phyloP scores from a whole-genome alignment of 208 protist genomes.

The Leishmania tropica region DNA sequence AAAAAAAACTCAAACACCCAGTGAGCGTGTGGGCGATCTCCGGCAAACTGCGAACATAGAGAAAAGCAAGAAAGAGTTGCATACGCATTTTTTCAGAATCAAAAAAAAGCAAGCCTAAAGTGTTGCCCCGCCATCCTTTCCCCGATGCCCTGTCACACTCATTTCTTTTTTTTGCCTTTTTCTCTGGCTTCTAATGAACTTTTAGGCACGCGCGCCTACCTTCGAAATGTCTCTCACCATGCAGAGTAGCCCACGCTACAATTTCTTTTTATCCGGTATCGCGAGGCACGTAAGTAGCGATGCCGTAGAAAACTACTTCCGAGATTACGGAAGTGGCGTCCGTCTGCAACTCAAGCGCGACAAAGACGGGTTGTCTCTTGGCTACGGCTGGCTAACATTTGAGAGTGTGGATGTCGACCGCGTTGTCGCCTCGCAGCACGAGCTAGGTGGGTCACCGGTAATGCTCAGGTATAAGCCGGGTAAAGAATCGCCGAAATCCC shows the following conservation, averaged over 20 bases:
- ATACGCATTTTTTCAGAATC: background rate
- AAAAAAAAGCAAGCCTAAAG: background rate
- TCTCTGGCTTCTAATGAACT: background rate
- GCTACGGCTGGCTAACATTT: constrained; percentile 68
- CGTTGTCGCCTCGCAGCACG: constrained; percentile 7
- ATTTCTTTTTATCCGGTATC: constrained; percentile 66
- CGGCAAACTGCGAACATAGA: background rate
- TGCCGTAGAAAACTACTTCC: constrained; percentile 53
- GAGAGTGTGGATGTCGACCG: constrained; percentile 13
- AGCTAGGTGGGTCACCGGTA: constrained; percentile 8
- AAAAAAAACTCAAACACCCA: background rate
- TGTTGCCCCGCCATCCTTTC: background rate
- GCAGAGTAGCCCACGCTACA: background rate
- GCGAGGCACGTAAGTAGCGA: constrained; percentile 39
- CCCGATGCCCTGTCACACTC: background rate
- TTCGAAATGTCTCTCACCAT: background rate
- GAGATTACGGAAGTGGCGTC: constrained; percentile 33
- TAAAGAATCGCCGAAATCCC: background rate
- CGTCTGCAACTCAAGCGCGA: constrained; percentile 39
- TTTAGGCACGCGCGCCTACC: background rate
- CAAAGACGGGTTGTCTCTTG: constrained; percentile 48
- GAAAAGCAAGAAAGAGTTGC: background rate
- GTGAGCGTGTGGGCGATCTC: background rate
- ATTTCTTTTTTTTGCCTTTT: background rate
- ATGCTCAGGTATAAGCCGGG: background rate